A percentile compares a stretch with the other conserved stretches of the same genome.
These are phyloP conservation scores for Gnomoniopsis smithogilvyi DNA, from an alignment of 2,329 filamentous ascomycete genomes.

Conservation along the genomic window DNA sequence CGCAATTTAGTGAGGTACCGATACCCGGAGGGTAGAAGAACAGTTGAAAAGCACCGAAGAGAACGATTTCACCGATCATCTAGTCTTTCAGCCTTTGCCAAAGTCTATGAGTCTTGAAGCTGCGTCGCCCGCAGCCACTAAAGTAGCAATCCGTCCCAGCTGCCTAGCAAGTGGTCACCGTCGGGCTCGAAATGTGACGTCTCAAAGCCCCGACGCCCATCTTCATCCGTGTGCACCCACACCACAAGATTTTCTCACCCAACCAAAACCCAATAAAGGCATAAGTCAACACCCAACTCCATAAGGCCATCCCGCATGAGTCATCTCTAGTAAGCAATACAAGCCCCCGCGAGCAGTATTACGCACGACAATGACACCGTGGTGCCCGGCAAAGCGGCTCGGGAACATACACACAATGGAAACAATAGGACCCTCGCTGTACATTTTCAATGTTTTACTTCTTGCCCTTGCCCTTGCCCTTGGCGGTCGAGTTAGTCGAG, in stretches of 20 bases:
- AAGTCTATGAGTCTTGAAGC: conserved; percentile 5
- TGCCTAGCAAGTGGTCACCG: background rate
- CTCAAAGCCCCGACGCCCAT: background rate
- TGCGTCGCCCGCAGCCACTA: background rate
- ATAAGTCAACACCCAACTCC: conserved; percentile 13
- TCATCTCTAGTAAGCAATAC: conserved; percentile 1
- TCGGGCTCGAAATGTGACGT: background rate
- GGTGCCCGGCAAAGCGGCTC: background rate
- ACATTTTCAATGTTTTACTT: conserved; percentile 34
- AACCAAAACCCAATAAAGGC: background rate
- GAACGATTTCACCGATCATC: background rate
- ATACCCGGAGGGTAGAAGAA: background rate
- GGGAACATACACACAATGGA: background rate
- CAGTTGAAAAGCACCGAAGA: background rate
- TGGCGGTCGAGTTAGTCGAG: conserved; percentile 62
- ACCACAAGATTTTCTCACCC: conserved; percentile 2
- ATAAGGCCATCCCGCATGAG: background rate
- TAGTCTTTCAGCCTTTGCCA: conserved; percentile 1
- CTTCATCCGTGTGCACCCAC: background rate
- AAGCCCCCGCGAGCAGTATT: background rate
- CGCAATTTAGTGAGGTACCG: background rate
- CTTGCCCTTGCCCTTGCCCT: conserved; percentile 47
- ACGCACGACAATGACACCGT: background rate
- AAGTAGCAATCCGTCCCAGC: background rate
- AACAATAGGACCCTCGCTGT: background rate